phyloP scores from a whole-genome alignment of 208 protist genomes.

The Wallacemonas collosoma region DNA sequence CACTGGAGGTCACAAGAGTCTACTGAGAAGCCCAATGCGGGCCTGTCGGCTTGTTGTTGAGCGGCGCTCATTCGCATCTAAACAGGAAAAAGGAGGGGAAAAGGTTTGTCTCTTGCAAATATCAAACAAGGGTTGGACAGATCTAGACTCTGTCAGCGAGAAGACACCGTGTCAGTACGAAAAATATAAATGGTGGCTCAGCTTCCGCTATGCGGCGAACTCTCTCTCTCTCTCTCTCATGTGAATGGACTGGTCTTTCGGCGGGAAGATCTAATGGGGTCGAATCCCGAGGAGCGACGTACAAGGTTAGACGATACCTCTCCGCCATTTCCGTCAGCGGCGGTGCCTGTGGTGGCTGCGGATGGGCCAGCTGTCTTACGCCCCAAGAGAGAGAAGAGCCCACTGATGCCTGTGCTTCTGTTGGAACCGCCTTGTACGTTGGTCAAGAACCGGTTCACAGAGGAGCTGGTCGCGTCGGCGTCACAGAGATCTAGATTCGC shows the following conservation, averaged over 20 bases:
- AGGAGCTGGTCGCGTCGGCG: neutral
- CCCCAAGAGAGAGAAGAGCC: slow-evolving; percentile 6
- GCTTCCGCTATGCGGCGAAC: neutral
- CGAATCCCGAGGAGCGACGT: neutral
- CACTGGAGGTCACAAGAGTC: too few relatives aligned
- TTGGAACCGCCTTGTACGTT: too few relatives aligned
- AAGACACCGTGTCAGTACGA: too few relatives aligned
- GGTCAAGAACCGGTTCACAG: slow-evolving; percentile 2
- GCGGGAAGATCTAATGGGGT: neutral
- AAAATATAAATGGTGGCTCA: too few relatives aligned
- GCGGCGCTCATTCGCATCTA: too few relatives aligned
- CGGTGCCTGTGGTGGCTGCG: neutral
- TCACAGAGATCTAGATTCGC: slow-evolving; percentile 50
- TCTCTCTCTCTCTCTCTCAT: neutral
- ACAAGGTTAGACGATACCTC: slow-evolving; percentile 7
- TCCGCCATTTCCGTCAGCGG: neutral
- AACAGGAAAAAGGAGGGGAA: too few relatives aligned
- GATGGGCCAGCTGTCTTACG: neutral
- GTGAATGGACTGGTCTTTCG: neutral
- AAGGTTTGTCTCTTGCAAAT: too few relatives aligned
- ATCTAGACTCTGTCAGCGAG: too few relatives aligned
- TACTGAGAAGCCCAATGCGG: too few relatives aligned
- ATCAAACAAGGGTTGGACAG: too few relatives aligned
- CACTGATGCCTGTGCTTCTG: neutral
- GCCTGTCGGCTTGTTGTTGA: too few relatives aligned